phyloP scores from a whole-genome alignment of 129 eudicot genomes.

The Silybum marianum region DNA sequence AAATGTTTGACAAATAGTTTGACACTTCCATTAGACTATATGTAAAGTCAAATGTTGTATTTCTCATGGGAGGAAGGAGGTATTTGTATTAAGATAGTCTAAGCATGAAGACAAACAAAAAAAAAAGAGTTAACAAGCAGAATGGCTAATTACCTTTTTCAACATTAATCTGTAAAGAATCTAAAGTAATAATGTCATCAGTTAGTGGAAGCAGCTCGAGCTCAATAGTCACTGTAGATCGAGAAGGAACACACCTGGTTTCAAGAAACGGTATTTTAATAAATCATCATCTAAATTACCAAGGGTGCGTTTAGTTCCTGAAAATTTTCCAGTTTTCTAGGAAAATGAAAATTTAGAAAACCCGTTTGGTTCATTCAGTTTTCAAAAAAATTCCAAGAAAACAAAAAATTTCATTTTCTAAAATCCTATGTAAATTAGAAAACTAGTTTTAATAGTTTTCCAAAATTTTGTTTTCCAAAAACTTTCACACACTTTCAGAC shows the following conservation, averaged over 20 bases:
- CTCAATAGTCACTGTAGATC: conserved; percentile 68
- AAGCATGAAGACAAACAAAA: not conserved
- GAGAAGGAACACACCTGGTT: conserved; percentile 76
- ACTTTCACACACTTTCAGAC: too few relatives aligned
- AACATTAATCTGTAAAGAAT: conserved; percentile 74
- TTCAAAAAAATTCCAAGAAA: too few relatives aligned
- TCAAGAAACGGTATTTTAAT: not conserved
- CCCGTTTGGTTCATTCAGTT: too few relatives aligned
- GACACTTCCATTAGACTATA: not conserved
- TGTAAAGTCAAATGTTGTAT: not conserved
- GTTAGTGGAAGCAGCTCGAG: conserved; percentile 90
- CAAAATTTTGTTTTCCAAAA: too few relatives aligned
- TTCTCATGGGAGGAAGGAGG: not conserved
- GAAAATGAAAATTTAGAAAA: too few relatives aligned
- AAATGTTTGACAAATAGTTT: not conserved
- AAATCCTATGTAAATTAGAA: too few relatives aligned
- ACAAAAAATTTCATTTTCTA: too few relatives aligned
- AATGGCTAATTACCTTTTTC: conserved; percentile 58
- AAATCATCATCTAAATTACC: not conserved
- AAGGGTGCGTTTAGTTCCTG: too few relatives aligned
- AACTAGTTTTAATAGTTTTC: too few relatives aligned
- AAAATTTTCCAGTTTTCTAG: too few relatives aligned
- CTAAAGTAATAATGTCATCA: conserved; percentile 83
- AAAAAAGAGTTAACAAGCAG: not conserved
- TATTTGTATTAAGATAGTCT: not conserved